Percentiles rank a stretch among this genome's conserved stretches.
phyloP scores from a whole-genome alignment of 192 early-diverging fungal species.

The Podochytrium sp. region DNA sequence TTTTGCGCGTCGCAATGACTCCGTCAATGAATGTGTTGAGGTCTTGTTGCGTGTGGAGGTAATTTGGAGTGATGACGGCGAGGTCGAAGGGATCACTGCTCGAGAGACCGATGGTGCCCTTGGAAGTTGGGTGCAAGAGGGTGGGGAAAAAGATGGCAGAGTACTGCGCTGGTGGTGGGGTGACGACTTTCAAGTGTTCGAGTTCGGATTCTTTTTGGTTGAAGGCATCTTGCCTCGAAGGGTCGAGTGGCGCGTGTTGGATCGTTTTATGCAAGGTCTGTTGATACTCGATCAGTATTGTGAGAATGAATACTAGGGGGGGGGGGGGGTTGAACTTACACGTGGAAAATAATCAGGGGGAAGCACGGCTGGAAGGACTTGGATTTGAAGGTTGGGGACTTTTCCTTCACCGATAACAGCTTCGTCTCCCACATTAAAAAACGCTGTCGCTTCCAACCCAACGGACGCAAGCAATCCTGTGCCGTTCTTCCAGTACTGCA shows the following conservation, averaged over 20 bases:
- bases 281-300: no score
- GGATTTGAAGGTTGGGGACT: no score
- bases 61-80: not conserved
- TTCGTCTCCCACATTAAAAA: constrained; percentile 3
- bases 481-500: not conserved
- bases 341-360: no score
- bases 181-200: not conserved
- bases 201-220: not conserved
- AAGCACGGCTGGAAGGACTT: no score
- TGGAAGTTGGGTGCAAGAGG: not conserved
- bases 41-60: not conserved
- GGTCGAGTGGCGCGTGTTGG: not conserved
- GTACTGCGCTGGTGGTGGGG: not conserved
- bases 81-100: not conserved
- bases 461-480: not conserved
- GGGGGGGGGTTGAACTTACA: no score
- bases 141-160: not conserved
- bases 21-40: not conserved
- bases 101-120: not conserved
- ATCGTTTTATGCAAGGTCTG: not conserved
- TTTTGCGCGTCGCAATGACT: not conserved
- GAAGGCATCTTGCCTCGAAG: not conserved
- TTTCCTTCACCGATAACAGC: no score
- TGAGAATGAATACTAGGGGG: no score
- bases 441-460: constrained; percentile 20